Evolutionary conservation across 2,329 filamentous ascomycete species (phyloP), one percentile per base, ranked within the genome.

Genomic region (Penicillium sp.): DNA sequence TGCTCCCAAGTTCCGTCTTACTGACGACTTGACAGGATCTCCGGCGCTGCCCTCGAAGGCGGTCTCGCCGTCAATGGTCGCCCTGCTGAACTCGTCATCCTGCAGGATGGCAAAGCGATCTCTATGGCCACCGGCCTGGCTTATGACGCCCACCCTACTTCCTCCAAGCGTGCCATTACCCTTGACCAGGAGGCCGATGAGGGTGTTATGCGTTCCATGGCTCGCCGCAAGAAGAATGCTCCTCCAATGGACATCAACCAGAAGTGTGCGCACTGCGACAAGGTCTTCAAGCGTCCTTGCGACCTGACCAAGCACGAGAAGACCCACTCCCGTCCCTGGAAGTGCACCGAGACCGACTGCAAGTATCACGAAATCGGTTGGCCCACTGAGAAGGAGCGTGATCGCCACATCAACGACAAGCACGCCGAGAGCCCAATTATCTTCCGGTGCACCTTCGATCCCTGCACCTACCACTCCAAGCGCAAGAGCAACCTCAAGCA

Each of bases 301-400:
- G 95, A 99, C 75, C 82, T 98, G 60, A 97, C 92, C 67, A 98
- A 98, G 83, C 95, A 99, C 78, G 90, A 96, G 80, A 99, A 98
- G 83, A 98, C 94, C 0, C 95, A 99, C 76, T 92, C 91, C 57
- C 90, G 95, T 38, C 95, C 94, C 10, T 97, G 91, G 90, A 99
- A 99, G 82, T 99, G 95, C 77, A 85, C 88, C 6, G 82, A 91
- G 22, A 73, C 84, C 42, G 88, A 86, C 48, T 98, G 95, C 90
- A 96, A 96, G 75, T 98, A 96, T 77, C 87, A 90, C 75, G 85
- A 89, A 37, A 87, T 90, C 69, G 95, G 95, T 52, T 98, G 94
- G 90, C 94, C 95, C 4, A 98, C 95, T 0, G 93, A 98, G 79
- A 98, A 99, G 80, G 95, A 98, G 79, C 90, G 93, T 78, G 93